Evolutionary conservation across 2,329 filamentous ascomycete species (phyloP).

Genomic region (Trichoderma pleuroti): DNA sequence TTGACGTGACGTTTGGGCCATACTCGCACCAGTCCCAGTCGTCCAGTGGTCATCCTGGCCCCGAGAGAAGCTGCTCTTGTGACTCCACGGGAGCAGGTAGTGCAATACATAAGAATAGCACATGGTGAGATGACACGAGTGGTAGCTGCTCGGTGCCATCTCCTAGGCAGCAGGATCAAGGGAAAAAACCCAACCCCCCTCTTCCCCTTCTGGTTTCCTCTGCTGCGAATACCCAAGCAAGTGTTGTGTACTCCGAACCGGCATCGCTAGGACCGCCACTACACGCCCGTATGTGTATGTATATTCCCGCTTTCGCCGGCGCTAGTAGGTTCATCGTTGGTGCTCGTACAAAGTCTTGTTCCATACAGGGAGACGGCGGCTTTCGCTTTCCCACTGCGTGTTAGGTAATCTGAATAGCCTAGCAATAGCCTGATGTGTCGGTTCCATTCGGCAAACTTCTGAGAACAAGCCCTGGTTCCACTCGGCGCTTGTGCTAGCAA

Average conservation of each 20-base stretch:
- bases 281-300: not conserved
- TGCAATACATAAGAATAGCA: not conserved
- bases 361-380: not conserved
- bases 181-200: not conserved
- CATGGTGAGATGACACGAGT: not conserved
- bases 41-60: not conserved
- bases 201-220: not conserved
- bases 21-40: not conserved
- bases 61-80: not conserved
- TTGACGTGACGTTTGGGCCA: not conserved
- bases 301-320: conserved; percentile 16
- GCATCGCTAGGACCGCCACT: not conserved
- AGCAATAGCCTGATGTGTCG: conserved; percentile 10
- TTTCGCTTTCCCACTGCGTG: not conserved
- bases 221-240: not conserved
- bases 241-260: not conserved
- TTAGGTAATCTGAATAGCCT: conserved; percentile 8
- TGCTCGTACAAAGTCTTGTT: not conserved
- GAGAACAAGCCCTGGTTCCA: conserved; percentile 6
- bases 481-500: conserved; percentile 16
- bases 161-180: conserved; percentile 12
- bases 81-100: not conserved
- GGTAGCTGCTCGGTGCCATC: not conserved
- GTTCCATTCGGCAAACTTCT: conserved; percentile 16
- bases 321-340: conserved; percentile 12